A percentile compares a stretch with the other conserved stretches of the same genome.
Evolutionary conservation across 805 yeast genomes (phyloP).

Genomic region (Spencermartinsiella europaea): DNA sequence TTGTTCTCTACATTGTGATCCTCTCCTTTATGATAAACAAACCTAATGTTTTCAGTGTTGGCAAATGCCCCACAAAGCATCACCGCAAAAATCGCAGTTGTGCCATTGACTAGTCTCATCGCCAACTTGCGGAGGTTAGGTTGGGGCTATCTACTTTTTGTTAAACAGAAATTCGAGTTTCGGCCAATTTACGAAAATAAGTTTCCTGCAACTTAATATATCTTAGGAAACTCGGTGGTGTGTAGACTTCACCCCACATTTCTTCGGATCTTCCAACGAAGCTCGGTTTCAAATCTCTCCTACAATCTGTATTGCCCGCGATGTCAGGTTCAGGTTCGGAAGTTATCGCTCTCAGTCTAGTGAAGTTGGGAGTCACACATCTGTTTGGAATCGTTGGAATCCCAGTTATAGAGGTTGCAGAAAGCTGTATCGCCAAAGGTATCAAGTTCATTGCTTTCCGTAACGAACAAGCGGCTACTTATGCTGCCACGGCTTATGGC

Average conservation of each 20-base stretch:
- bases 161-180: too few relatives aligned
- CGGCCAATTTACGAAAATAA: too few relatives aligned
- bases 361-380: conserved; percentile 46
- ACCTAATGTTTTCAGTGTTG: conserved; percentile 13
- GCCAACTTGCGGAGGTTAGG: too few relatives aligned
- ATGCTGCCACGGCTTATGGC: conserved; percentile 70
- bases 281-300: too few relatives aligned
- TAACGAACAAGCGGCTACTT: conserved; percentile 70
- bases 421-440: conserved; percentile 49
- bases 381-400: conserved; percentile 73
- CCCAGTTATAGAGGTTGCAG: conserved; percentile 69
- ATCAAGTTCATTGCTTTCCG: conserved; percentile 56
- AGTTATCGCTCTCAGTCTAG: conserved; percentile 45
- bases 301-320: too few relatives aligned
- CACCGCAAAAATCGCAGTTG: too few relatives aligned
- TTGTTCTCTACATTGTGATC: not conserved
- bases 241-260: too few relatives aligned
- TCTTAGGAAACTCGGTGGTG: too few relatives aligned
- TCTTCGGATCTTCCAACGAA: too few relatives aligned
- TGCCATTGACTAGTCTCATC: too few relatives aligned
- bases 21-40: not conserved
- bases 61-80: conserved; percentile 2
- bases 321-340: conserved; percentile 43
- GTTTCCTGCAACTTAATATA: too few relatives aligned
- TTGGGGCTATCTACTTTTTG: too few relatives aligned